These are phyloP conservation scores for Colletotrichum godetiae DNA, from an alignment of 2,329 filamentous ascomycete species.

Conservation along the genomic window DNA sequence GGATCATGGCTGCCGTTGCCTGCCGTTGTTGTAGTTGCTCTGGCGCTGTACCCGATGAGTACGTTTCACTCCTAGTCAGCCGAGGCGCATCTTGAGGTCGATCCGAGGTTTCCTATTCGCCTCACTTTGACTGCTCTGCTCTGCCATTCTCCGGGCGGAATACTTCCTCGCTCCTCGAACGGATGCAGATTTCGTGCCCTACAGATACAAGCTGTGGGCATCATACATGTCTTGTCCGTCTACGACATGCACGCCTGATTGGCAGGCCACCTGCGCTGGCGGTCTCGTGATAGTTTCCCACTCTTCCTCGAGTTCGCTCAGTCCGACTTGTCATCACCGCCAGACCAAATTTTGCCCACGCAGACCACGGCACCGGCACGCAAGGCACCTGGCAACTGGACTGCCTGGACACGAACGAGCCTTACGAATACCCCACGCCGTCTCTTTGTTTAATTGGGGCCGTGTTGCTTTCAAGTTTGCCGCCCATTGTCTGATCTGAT, in stretches of 20 bases:
- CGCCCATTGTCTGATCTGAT: slow-evolving; percentile 15
- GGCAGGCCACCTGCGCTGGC: slow-evolving; percentile 1
- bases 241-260: not conserved
- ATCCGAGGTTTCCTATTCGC: slow-evolving; percentile 4
- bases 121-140: slow-evolving; percentile 1
- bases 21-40: not conserved
- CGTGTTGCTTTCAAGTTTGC: slow-evolving; percentile 1
- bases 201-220: not conserved
- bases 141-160: not conserved
- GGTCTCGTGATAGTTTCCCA: slow-evolving; percentile 12
- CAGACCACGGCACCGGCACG: not conserved
- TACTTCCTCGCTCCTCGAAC: not conserved
- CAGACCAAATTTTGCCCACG: not conserved
- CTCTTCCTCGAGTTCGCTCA: not conserved
- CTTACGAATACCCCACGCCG: slow-evolving; percentile 13
- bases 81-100: slow-evolving; percentile 4
- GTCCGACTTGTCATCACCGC: slow-evolving; percentile 16
- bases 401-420: not conserved
- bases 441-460: slow-evolving; percentile 19
- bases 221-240: not conserved
- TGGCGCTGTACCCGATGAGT: not conserved
- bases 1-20: not conserved
- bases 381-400: not conserved
- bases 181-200: not conserved
- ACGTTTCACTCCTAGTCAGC: slow-evolving; percentile 19